Evolutionary conservation across 2,329 filamentous ascomycete species (phyloP), one percentile per base, ranked within the genome.

Genomic region (Xylariaceae sp.): DNA sequence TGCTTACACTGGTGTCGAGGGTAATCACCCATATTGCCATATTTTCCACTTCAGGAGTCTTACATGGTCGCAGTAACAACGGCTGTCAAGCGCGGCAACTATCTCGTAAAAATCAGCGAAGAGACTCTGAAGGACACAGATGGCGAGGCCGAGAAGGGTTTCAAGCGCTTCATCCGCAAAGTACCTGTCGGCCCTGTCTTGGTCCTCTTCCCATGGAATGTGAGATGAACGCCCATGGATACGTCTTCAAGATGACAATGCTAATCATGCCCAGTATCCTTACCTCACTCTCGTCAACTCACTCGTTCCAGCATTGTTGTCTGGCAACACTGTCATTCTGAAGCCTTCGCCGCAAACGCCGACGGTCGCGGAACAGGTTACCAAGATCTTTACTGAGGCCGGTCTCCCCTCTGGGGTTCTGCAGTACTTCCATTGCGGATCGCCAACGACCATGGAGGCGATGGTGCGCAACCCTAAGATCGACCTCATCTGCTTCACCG

Each of bases 331-430:
- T 3, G 87, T 97, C 44, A 93, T 97, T 45, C 70, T 97, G 43
- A 97, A 97, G 70, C 91, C 91, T 17, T 95, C 89, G 4, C 91
- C 91, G 9, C 91, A 97, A 66, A 96, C 91, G 2, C 91, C 91
- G 2, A 95, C 90, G 0, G 83, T 95, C 48, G 90, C 81, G 32
- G 91, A 97, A 71, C 88, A 89, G 47, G 78, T 95, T 16, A 70
- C 85, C 42, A 75, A 83, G 50, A 79, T 87, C 40, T 95, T 97
- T 63, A 64, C 70, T 33, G 80, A 89, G 57, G 89, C 89, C 15
- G 91, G 91, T 9, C 75, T 96, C 28, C 89, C 89, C 17, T 64
- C 82, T 34, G 84, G 89, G 46, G 89, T 96, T 41, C 78, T 96
- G 41, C 91, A 96, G 67, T 90, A 87, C 64, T 89, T 96, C 68